Conservation (phyloP, 352 stramenopile genomes). For the Phytophthora podocarpi region DNA sequence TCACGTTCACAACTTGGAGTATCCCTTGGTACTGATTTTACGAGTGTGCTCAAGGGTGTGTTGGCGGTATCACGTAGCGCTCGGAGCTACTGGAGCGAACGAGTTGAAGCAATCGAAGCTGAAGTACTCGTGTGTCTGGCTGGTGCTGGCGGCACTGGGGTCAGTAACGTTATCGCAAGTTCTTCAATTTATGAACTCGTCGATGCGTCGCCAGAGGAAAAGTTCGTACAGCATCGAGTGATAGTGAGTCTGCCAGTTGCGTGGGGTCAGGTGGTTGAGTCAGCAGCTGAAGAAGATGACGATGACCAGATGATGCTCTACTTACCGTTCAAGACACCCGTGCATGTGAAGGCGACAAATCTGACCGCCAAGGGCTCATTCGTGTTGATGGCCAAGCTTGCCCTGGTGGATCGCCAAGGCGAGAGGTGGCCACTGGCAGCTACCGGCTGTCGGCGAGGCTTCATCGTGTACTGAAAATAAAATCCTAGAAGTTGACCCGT, state of each 20-base stretch:
- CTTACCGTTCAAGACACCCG: slow-evolving; percentile 44
- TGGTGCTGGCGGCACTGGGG: slow-evolving; percentile 3
- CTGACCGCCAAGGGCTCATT: slow-evolving; percentile 55
- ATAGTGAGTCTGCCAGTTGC: slow-evolving; percentile 29
- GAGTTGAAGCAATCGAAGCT: slow-evolving; percentile 22
- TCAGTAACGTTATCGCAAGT: neutral
- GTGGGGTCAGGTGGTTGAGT: slow-evolving; percentile 25
- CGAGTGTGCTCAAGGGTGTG: slow-evolving; percentile 49
- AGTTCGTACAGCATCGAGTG: slow-evolving; percentile 29
- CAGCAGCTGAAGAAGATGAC: neutral
- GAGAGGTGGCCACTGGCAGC: slow-evolving; percentile 41
- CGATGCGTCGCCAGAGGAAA: slow-evolving; percentile 8
- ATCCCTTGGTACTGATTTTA: slow-evolving; percentile 54
- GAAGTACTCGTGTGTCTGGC: slow-evolving; percentile 41
- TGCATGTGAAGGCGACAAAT: slow-evolving; percentile 43
- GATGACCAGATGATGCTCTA: slow-evolving; percentile 24
- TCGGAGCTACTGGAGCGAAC: slow-evolving; percentile 23
- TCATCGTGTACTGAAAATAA: slow-evolving; percentile 56
- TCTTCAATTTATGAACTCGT: slow-evolving; percentile 19
- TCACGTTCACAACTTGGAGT: slow-evolving; percentile 57
- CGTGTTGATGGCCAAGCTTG: slow-evolving; percentile 40
- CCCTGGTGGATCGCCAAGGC: slow-evolving; percentile 34
- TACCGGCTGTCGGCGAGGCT: slow-evolving; percentile 47
- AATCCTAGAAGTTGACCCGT: too few relatives aligned
- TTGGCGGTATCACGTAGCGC: slow-evolving; percentile 21